Percentiles rank a stretch among this genome's conserved stretches.
Evolutionary conservation across 2,329 filamentous ascomycete species (phyloP).

Genomic region (Cercospora sp.): DNA sequence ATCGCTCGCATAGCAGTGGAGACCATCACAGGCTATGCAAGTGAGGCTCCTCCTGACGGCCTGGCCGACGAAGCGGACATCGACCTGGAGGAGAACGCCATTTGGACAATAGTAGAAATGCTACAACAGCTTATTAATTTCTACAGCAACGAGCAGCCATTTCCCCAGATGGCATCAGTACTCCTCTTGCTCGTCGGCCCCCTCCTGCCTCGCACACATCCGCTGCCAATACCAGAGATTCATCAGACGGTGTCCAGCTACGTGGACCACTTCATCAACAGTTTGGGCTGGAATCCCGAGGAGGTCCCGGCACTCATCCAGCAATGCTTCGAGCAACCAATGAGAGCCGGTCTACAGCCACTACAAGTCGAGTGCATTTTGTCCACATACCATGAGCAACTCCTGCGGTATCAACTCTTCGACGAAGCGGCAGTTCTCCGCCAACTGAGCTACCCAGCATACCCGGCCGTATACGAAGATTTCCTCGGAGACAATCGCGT

Average conservation of each 20-base stretch:
- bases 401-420: slow-evolving; percentile 50
- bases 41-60: slow-evolving; percentile 14
- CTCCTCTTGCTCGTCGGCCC: slow-evolving; percentile 50
- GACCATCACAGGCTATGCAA: slow-evolving; percentile 6
- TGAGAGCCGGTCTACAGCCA: slow-evolving; percentile 49
- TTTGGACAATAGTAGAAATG: slow-evolving; percentile 46
- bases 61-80: slow-evolving; percentile 21
- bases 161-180: slow-evolving; percentile 51
- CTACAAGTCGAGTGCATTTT: slow-evolving; percentile 58
- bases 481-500: slow-evolving; percentile 56
- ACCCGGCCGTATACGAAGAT: slow-evolving; percentile 59
- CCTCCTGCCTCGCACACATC: slow-evolving; percentile 46
- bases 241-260: slow-evolving; percentile 43
- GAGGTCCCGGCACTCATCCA: slow-evolving; percentile 44
- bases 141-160: slow-evolving; percentile 44
- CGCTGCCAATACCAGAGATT: slow-evolving; percentile 35
- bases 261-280: slow-evolving; percentile 45
- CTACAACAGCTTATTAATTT: slow-evolving; percentile 45
- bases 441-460: slow-evolving; percentile 55
- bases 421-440: slow-evolving; percentile 59
- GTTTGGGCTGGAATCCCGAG: slow-evolving; percentile 29
- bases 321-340: slow-evolving; percentile 43
- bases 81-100: slow-evolving; percentile 34
- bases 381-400: slow-evolving; percentile 58
- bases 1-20: slow-evolving; percentile 15